Evolutionary conservation across 495 filamentous ascomycete genomes (phyloP), one percentile per base, ranked within the genome.

Genomic region (Xanthoparmelia taractica): DNA sequence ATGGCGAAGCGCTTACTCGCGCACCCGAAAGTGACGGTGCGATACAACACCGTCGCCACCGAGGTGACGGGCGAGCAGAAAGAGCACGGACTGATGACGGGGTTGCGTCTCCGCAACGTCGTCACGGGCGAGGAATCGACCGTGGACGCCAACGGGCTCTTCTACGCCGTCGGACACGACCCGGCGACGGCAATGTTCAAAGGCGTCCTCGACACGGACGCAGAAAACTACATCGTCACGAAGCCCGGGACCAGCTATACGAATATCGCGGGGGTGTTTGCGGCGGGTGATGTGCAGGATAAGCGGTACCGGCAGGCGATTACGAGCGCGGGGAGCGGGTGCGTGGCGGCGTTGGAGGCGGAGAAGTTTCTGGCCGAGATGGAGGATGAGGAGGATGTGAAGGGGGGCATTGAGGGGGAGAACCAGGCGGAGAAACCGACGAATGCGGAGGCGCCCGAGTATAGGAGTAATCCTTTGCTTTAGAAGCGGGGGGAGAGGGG

Each of bases 251-350:
- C 91, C 58, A 90, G 90, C 66, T 82, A 86, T 66, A 99, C 94
- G 50, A 96, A 85, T 73, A 73, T 96, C 8, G 84, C 91, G 73
- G 94, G 94, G 70, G 90, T 99, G 12, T 99, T 97, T 74, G 94
- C 94, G 58, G 93, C 92, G 52, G 94, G 94, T 58, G 94, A 99
- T 72, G 94, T 99, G 25, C 95, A 97, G 79, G 95, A 99, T 73
- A 97, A 97, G 84, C 86, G 88, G 69, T 99, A 99, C 75, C 83
- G 95, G 72, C 94, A 98, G 78, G 94, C 94, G 61, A 92, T 98
- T 69, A 98, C 94, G 58, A 96, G 91, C 80, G 94, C 94, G 70
- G 93, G 93, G 92, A 85, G 68, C 64, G 94, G 94, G 67, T 98
- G 94, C 73, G 85, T 96, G 70, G 94, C 94, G 54, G 94, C 93